Evolutionary conservation across 805 yeast species (phyloP).

Genomic region (Kodamaea sagamina): DNA sequence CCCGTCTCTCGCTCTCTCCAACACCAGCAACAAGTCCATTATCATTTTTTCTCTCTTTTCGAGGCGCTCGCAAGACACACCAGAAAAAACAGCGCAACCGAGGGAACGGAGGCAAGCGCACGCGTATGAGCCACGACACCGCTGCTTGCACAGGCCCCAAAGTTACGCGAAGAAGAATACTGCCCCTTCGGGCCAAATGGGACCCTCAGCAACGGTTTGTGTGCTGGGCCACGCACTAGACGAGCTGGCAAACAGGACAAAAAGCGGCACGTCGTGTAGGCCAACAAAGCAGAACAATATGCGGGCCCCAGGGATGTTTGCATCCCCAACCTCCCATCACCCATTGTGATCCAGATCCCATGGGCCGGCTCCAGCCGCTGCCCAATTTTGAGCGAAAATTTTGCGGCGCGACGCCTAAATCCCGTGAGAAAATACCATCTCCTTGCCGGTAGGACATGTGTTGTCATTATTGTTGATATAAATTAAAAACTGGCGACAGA

Average conservation of each 20-base stretch:
- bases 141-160: no score
- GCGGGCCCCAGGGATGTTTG: not conserved
- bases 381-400: not conserved
- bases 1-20: not conserved
- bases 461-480: slow-evolving; percentile 6
- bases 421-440: slow-evolving; percentile 2
- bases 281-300: not conserved
- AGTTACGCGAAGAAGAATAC: no score
- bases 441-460: slow-evolving; percentile 5
- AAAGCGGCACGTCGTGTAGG: not conserved
- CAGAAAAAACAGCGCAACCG: no score
- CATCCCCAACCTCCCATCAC: slow-evolving; percentile 3
- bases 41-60: not conserved
- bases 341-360: slow-evolving; percentile 7
- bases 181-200: no score
- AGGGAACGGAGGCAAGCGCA: no score
- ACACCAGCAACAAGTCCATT: not conserved
- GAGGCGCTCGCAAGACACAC: no score
- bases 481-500: slow-evolving; percentile 1
- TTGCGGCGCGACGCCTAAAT: slow-evolving; percentile 5
- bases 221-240: not conserved
- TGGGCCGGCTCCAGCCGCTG: slow-evolving; percentile 6
- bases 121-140: no score
- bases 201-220: slow-evolving; percentile 2
- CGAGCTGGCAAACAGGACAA: not conserved